These are phyloP conservation scores for Mediolabrus comicus DNA, from an alignment of 108 stramenopile genomes.

Conservation along the genomic window DNA sequence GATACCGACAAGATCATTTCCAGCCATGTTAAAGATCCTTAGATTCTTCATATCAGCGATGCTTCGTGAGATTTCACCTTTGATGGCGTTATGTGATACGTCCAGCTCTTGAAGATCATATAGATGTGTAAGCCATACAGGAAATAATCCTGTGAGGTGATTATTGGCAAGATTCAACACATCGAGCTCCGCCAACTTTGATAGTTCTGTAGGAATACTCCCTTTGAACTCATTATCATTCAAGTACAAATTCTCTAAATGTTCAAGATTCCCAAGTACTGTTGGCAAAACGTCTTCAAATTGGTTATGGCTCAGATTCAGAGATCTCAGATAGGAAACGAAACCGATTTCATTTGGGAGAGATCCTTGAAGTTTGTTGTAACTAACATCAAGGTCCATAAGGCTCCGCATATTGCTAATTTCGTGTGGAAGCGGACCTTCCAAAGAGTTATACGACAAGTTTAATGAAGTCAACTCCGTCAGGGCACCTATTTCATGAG, in stretches of 20 bases:
- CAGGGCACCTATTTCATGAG: constrained; percentile 52
- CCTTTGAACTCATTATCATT: constrained; percentile 49
- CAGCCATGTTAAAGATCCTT: constrained; percentile 39
- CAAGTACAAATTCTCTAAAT: constrained; percentile 50
- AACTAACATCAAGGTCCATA: constrained; percentile 24
- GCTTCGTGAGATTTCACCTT: constrained; percentile 27
- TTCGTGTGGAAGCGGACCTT: constrained; percentile 32
- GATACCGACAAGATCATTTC: constrained; percentile 48
- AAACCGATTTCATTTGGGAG: constrained; percentile 32
- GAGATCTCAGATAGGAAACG: constrained; percentile 29
- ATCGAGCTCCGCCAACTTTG: constrained; percentile 36
- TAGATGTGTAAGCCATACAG: constrained; percentile 20
- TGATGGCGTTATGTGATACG: constrained; percentile 31
- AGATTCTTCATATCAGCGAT: constrained; percentile 35
- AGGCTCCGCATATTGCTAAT: constrained; percentile 21
- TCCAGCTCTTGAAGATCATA: constrained; percentile 28
- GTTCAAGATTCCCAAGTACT: constrained; percentile 49
- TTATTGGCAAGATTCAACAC: constrained; percentile 36
- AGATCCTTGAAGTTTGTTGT: constrained; percentile 43
- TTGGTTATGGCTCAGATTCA: constrained; percentile 49
- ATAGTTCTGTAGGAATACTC: constrained; percentile 46
- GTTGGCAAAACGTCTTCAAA: constrained; percentile 44
- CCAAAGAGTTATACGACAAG: constrained; percentile 31
- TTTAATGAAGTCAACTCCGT: constrained; percentile 31
- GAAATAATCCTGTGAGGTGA: constrained; percentile 29